Evolutionary conservation across 2,329 filamentous ascomycete species (phyloP), one percentile per base, ranked within the genome.

Genomic region (Magnaporthiopsis poae): DNA sequence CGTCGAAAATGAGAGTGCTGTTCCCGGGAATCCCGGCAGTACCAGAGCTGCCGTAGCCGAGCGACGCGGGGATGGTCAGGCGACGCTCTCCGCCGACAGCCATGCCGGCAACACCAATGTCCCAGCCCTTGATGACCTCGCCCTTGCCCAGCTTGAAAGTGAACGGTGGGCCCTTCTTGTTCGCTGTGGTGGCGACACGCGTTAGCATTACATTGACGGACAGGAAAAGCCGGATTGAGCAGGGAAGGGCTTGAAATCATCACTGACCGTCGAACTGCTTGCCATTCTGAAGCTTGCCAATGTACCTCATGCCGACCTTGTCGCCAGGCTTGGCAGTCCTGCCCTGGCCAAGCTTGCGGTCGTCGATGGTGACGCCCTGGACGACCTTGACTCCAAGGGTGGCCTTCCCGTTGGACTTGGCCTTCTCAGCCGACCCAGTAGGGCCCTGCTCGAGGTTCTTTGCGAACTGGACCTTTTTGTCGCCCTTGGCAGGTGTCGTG

Each of bases 141-240:
- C 93, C 93, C 76, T 88, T 87, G 72, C 95, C 96, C 69, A 96
- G 88, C 84, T 94, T 96, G 87, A 98, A 98, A 71, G 85, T 86
- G 82, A 99, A 99, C 67, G 96, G 94, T 83, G 96, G 93, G 74
- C 95, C 95, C 83, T 96, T 97, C 86, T 98, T 99, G 86, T 99
- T 98, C 79, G 92, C 91, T 93, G 73, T 61, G 70, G 4, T 52
- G 1, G 31, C 3, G 15, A 52, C n/a, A 25, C 15, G 25, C 12
- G 39, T 27, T 8, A 64, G 13, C n/a, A 52, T 18, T 39, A 18
- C n/a, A 29, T 61, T 12, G 61, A 35, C 5, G 13, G 35, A 60
- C 11, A 46, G 25, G 27, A 39, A 35, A 39, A 33, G 13, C 39
- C 21, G 52, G 21, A 1, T n/a, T 27, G 25, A 13, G 11, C 11